Conservation (phyloP, 345 rosid species). For the Lepidium sativum region DNA sequence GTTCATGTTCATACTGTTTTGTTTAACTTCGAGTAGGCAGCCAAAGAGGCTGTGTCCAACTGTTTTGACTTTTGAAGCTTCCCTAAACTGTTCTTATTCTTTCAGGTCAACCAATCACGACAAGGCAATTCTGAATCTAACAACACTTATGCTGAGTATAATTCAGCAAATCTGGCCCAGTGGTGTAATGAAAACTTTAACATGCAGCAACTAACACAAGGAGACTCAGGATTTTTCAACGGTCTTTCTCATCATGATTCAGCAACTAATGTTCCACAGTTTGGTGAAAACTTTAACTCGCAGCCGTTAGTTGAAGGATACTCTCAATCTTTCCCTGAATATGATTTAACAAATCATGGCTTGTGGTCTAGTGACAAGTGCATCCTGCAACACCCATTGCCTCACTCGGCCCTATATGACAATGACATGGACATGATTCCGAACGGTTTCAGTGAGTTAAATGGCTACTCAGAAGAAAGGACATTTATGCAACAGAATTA, state of each 20-base stretch:
- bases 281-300: not conserved
- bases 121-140: not conserved
- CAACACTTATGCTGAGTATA: not conserved
- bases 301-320: not conserved
- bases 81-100: not conserved
- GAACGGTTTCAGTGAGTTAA: not conserved
- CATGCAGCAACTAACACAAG: not conserved
- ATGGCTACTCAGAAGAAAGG: not conserved
- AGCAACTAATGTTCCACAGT: not conserved
- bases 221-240: not conserved
- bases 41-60: not conserved
- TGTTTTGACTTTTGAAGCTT: not conserved
- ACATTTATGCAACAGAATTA: not conserved
- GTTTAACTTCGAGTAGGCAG: not conserved
- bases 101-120: conserved; percentile 14
- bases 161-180: not conserved
- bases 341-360: not conserved
- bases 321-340: not conserved
- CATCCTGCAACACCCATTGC: not conserved
- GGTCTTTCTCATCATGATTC: not conserved
- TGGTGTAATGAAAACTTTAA: not conserved
- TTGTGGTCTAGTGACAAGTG: not conserved
- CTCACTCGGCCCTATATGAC: not conserved
- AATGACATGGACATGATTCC: not conserved
- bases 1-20: not conserved